phyloP scores from a whole-genome alignment of 164 flowering plant species.

The Umbilicus rupestris region DNA sequence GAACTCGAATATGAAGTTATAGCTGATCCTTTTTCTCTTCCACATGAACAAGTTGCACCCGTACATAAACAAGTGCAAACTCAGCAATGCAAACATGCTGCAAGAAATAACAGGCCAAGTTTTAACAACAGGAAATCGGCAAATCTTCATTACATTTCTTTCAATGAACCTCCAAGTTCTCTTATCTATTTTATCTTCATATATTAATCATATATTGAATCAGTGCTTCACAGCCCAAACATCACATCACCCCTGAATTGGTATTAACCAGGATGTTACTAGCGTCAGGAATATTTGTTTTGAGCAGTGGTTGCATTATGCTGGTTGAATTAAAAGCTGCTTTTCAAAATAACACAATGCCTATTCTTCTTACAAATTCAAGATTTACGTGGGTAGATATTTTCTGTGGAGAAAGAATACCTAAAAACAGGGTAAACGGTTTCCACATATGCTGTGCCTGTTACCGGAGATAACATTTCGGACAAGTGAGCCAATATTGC shows the following conservation, averaged over 20 bases:
- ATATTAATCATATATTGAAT: too few species aligned
- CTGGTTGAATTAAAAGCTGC: background rate
- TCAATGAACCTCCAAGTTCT: background rate
- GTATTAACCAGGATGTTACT: background rate
- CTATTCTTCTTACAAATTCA: background rate
- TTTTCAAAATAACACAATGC: background rate
- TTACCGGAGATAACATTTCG: conserved; percentile 50
- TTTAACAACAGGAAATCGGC: background rate
- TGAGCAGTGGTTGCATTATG: background rate
- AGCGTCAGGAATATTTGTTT: background rate
- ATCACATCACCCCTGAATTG: too few species aligned
- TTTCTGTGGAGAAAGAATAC: conserved; percentile 21
- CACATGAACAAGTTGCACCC: conserved; percentile 93
- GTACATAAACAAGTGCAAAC: conserved; percentile 90
- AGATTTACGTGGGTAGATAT: background rate
- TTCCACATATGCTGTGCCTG: conserved; percentile 51
- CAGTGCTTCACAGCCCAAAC: too few species aligned
- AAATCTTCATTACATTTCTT: background rate
- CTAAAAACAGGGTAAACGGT: conserved; percentile 95
- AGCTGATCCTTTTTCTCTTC: conserved; percentile 84
- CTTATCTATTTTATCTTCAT: too few species aligned
- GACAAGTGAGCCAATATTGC: conserved; percentile 73
- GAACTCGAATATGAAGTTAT: conserved; percentile 93
- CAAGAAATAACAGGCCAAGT: conserved; percentile 14
- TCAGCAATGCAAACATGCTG: conserved; percentile 88